Evolutionary conservation across 257 asterid genomes (phyloP), one percentile per base, ranked within the genome.

Genomic region (Anisodus acutangulus): DNA sequence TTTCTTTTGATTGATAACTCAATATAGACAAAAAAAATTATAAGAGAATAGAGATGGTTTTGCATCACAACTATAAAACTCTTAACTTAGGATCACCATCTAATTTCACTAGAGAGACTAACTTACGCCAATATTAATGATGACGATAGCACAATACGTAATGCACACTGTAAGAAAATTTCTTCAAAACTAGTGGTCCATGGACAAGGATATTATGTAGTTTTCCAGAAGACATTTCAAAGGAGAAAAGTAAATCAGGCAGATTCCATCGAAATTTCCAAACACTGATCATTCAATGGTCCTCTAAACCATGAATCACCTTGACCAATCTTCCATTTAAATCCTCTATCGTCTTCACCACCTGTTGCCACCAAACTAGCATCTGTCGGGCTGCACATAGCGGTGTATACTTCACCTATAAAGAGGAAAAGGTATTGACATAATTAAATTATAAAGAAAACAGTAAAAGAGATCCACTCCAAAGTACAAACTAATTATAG

Each of bases 331-430:
- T 72, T 91, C 98, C 99, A 95, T 19, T 93, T 55, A 69, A 93
- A 94, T 66, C 94, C 99, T 90, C 84, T 93, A 89, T 95, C 94
- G 88, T 95, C 99, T 80, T 96, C 97, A 84, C 97, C 99, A 41
- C 98, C 98, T 53, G 95, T 95, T 83, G 98, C 99, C 85, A 95
- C 99, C 83, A 95, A 86, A 7, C 87, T 83, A 79, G 94, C 87
- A 88, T 94, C 95, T 64, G 92, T 85, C 13, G 96, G 97, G 87
- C 98, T 92, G 88, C 98, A 91, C 16, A 90, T 93, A 76, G 78
- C 94, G 47, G 93, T 47, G 84, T 94, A 94, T 51, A 95, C 83
- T 87, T 95, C 98, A 86, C 92, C 98, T 95, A 78, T 62, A 89
- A 85, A 82, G 70, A 9, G 17, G 70, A 64, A 64, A 64, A 26